Conservation (phyloP, 139 green algal genomes). For the Chlorella sp. region DNA sequence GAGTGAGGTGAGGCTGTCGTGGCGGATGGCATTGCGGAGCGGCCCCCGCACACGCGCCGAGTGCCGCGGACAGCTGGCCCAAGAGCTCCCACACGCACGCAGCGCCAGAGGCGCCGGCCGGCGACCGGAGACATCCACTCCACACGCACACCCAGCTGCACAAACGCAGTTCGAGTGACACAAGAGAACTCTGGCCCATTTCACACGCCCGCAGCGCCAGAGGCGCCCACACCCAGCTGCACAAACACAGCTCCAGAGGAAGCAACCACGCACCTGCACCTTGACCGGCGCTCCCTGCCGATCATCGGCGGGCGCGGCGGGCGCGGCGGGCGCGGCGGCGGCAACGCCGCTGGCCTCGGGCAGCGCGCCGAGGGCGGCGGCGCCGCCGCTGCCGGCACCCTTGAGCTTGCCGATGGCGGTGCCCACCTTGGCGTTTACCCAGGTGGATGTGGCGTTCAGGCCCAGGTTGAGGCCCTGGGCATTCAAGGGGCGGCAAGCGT, state of each 20-base stretch:
- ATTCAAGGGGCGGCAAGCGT: no score
- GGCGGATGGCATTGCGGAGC: no score
- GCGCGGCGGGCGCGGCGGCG: neutral
- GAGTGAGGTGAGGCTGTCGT: no score
- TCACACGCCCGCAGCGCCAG: neutral
- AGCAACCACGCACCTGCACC: constrained; percentile 33
- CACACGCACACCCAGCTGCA: neutral
- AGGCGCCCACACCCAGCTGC: no score
- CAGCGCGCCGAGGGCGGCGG: neutral
- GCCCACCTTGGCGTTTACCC: constrained; percentile 20
- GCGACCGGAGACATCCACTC: no score
- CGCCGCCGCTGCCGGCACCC: constrained; percentile 12
- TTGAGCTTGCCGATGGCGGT: constrained; percentile 8
- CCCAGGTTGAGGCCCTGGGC: neutral
- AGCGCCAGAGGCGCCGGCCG: no score
- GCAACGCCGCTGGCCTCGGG: neutral
- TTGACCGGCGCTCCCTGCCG: constrained; percentile 46
- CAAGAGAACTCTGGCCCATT: neutral
- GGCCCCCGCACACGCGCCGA: neutral
- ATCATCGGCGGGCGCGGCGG: neutral
- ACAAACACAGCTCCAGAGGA: neutral
- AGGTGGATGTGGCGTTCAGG: neutral
- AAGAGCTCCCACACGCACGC: neutral
- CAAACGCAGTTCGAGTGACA: neutral
- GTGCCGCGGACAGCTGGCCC: neutral